phyloP scores from a whole-genome alignment of 2,329 filamentous ascomycete genomes.

The Nectriaceae sp. region DNA sequence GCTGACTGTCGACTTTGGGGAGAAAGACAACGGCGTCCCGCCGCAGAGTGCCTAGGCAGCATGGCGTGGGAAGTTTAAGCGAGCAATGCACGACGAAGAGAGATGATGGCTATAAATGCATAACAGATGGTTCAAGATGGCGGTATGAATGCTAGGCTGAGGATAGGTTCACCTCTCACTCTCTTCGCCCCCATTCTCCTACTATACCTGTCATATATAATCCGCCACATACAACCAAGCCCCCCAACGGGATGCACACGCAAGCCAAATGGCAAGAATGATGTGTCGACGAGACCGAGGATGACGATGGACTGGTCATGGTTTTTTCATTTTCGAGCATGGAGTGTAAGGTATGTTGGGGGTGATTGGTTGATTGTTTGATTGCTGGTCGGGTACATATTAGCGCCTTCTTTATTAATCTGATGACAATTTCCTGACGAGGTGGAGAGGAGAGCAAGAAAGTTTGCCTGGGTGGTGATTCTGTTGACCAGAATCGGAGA shows the following conservation, averaged over 20 bases:
- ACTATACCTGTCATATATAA: too few species aligned
- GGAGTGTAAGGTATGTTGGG: conserved; percentile 10
- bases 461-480: too few species aligned
- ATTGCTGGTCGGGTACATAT: conserved; percentile 17
- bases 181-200: too few species aligned
- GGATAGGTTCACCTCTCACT: too few species aligned
- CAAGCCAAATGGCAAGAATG: background rate
- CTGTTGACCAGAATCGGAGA: background rate
- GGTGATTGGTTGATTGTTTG: conserved; percentile 18
- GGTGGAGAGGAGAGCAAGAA: background rate
- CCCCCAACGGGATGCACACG: too few species aligned
- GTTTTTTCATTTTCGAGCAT: conserved; percentile 13
- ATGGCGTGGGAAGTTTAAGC: conserved; percentile 15
- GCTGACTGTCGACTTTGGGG: conserved; percentile 28
- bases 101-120: conserved; percentile 1
- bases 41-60: conserved; percentile 35
- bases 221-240: too few species aligned
- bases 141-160: too few species aligned
- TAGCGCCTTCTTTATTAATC: conserved; percentile 24
- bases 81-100: conserved; percentile 1
- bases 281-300: background rate
- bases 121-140: conserved; percentile 1
- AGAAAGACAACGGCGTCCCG: conserved; percentile 25
- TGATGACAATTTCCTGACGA: conserved; percentile 13
- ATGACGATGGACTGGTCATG: conserved; percentile 3